Conservation (phyloP, 805 yeast genomes). For the Saccharomyces jurei region DNA sequence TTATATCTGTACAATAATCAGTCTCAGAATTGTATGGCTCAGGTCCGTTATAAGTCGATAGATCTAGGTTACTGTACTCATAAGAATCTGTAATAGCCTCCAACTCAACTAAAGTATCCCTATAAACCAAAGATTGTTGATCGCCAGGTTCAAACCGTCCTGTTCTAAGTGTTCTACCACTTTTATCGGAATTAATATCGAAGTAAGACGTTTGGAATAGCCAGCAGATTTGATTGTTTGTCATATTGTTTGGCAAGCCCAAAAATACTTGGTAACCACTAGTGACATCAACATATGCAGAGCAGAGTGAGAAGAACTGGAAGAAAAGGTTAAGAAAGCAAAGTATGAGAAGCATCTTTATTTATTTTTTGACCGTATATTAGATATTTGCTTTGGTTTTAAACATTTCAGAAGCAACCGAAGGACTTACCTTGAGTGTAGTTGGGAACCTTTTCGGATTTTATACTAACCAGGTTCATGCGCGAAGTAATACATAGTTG, state of each 20-base stretch:
- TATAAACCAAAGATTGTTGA: neutral
- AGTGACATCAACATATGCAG: neutral
- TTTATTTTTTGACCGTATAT: too few relatives aligned
- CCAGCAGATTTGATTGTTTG: neutral
- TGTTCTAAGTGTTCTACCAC: neutral
- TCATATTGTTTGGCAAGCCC: neutral
- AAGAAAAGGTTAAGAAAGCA: too few relatives aligned
- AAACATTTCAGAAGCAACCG: too few relatives aligned
- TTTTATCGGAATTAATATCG: neutral
- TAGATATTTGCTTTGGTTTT: too few relatives aligned
- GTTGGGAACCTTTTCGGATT: too few relatives aligned
- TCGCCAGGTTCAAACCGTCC: neutral
- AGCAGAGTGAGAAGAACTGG: too few relatives aligned
- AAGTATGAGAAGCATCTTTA: too few relatives aligned
- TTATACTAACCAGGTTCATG: too few relatives aligned
- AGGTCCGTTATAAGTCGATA: neutral
- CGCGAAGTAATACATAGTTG: too few relatives aligned
- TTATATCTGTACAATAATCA: neutral
- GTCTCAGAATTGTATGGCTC: neutral
- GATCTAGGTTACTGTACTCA: neutral
- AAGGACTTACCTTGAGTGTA: too few relatives aligned
- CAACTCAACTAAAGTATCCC: neutral
- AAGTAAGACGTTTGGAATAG: neutral
- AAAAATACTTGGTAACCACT: neutral
- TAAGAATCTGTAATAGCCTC: neutral